Conservation (phyloP, 108 stramenopile genomes). For the Cyclotella choctawhatcheeana region DNA sequence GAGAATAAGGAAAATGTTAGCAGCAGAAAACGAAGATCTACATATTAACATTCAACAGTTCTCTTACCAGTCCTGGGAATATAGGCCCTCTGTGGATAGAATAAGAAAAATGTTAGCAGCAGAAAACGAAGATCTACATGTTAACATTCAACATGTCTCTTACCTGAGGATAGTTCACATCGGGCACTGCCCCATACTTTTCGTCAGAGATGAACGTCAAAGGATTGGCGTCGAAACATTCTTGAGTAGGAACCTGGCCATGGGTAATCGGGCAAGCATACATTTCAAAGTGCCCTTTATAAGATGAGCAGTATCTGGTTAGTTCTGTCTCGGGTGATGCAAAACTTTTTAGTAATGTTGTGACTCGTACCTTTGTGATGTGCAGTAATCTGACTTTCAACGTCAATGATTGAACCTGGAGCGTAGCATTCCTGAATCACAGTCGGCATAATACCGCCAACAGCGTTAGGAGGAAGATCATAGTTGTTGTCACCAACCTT, state of each 20-base stretch:
- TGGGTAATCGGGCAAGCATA: constrained; percentile 47
- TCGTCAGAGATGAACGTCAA: constrained; percentile 61
- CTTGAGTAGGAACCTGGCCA: constrained; percentile 56
- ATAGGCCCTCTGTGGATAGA: constrained; percentile 68
- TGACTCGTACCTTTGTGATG: no score
- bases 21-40: background rate
- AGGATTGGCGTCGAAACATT: constrained; percentile 57
- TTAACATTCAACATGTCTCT: no score
- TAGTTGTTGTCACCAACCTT: constrained; percentile 46
- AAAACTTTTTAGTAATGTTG: no score
- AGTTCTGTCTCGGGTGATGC: no score
- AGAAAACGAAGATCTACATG: no score
- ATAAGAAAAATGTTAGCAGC: no score
- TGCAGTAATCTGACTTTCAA: constrained; percentile 54
- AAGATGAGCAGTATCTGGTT: no score
- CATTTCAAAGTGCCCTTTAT: constrained; percentile 64
- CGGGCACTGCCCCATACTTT: constrained; percentile 46
- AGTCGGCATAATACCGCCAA: constrained; percentile 48
- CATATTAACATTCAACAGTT: background rate
- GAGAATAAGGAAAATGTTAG: background rate
- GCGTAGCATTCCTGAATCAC: constrained; percentile 48
- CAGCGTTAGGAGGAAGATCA: constrained; percentile 46
- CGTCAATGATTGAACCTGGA: constrained; percentile 47
- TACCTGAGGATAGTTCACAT: constrained; percentile 54
- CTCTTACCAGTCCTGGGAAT: constrained; percentile 38